A percentile compares a stretch with the other conserved stretches of the same genome.
phyloP scores from a whole-genome alignment of 2,329 filamentous ascomycete species.

The Chaetothyriales sp. region DNA sequence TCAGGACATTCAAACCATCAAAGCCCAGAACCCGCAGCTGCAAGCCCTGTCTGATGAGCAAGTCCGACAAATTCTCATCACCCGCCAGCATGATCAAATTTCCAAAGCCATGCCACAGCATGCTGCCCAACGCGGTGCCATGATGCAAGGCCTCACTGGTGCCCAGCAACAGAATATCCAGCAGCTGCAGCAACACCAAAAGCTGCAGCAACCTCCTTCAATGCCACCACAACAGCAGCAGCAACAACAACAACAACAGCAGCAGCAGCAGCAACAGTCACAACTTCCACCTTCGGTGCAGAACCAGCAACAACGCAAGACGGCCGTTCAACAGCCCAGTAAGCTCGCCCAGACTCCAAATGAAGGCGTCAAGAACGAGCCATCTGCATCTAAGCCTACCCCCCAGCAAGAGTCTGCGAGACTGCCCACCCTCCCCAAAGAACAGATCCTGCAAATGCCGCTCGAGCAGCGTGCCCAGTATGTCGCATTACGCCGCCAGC shows the following conservation, averaged over 20 bases:
- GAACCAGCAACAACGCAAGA: not conserved
- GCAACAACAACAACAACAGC: slow-evolving; percentile 3
- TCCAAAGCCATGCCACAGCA: slow-evolving; percentile 11
- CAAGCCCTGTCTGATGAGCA: slow-evolving; percentile 10
- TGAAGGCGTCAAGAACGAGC: not conserved
- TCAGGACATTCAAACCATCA: slow-evolving; percentile 10
- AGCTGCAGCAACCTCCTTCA: slow-evolving; percentile 5
- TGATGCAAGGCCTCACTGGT: not conserved
- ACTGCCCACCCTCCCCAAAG: slow-evolving; percentile 5
- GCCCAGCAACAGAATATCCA: slow-evolving; percentile 6
- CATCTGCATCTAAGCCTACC: not conserved
- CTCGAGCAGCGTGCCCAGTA: slow-evolving; percentile 31
- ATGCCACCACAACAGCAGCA: slow-evolving; percentile 4
- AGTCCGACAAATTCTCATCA: slow-evolving; percentile 12
- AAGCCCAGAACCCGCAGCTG: slow-evolving; percentile 10
- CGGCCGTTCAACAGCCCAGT: not conserved
- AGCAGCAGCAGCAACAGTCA: slow-evolving; percentile 8
- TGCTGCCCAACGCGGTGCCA: slow-evolving; percentile 6
- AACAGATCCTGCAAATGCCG: slow-evolving; percentile 23
- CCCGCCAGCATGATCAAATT: slow-evolving; percentile 8
- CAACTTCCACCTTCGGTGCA: slow-evolving; percentile 8
- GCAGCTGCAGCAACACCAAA: slow-evolving; percentile 5
- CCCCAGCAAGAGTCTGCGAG: not conserved
- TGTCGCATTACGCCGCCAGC: slow-evolving; percentile 11
- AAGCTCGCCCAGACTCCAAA: not conserved